phyloP scores from a whole-genome alignment of 1,284 basidiomycete species.

The Apiotrichum laibachii region DNA sequence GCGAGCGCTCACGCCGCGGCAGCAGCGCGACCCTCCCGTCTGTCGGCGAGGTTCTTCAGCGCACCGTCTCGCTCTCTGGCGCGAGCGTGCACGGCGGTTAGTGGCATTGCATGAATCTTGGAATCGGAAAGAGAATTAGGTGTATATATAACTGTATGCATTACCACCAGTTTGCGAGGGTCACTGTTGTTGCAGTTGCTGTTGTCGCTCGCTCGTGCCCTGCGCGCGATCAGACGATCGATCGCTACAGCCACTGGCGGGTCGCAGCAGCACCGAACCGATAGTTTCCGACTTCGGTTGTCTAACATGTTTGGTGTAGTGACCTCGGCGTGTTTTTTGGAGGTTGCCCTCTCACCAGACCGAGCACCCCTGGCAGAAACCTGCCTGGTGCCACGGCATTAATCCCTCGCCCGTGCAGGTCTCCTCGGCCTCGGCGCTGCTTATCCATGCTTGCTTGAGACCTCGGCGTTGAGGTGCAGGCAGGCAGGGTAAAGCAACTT shows the following conservation, averaged over 20 bases:
- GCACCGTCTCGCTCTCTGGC: constrained; percentile 36
- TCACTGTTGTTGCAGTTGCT: neutral
- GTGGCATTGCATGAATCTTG: neutral
- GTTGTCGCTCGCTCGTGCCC: neutral
- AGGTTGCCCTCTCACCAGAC: too few relatives aligned
- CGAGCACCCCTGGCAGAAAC: too few relatives aligned
- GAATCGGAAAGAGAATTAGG: neutral
- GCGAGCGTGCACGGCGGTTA: constrained; percentile 41
- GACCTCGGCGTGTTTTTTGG: too few relatives aligned
- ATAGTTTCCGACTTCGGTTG: too few relatives aligned
- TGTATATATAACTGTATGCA: neutral
- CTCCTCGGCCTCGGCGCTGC: neutral
- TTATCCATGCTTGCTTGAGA: too few relatives aligned
- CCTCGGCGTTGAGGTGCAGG: too few relatives aligned
- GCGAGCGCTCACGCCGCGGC: constrained; percentile 8
- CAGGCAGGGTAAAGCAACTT: too few relatives aligned
- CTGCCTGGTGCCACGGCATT: too few relatives aligned
- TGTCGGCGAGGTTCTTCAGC: constrained; percentile 38
- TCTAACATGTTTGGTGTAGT: too few relatives aligned
- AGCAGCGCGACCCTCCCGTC: constrained; percentile 13
- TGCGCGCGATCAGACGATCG: too few relatives aligned
- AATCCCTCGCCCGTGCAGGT: neutral
- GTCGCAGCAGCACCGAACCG: too few relatives aligned
- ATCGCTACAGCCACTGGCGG: too few relatives aligned
- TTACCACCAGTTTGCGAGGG: neutral